These are phyloP conservation scores for Stereocaulon alpinum DNA, from an alignment of 495 filamentous ascomycete genomes.

Conservation along the genomic window DNA sequence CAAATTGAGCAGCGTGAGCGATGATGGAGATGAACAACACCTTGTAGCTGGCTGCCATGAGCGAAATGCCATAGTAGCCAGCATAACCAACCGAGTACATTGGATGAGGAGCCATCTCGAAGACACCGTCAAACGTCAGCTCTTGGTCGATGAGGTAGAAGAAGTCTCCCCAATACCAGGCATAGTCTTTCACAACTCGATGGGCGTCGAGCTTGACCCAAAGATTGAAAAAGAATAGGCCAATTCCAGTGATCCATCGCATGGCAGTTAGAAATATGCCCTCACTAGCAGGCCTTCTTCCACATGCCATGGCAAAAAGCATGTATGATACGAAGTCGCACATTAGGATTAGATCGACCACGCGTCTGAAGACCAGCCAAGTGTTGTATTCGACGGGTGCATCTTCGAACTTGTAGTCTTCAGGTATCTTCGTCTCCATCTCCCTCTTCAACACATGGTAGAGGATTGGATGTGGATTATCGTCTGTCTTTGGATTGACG, in stretches of 20 bases:
- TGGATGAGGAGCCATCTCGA: conserved; percentile 97
- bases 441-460: conserved; percentile 78
- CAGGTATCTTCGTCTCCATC: conserved; percentile 85
- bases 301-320: conserved; percentile 87
- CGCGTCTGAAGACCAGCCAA: conserved; percentile 88
- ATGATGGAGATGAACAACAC: conserved; percentile 92
- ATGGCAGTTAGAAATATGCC: conserved; percentile 51
- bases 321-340: conserved; percentile 96
- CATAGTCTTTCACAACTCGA: conserved; percentile 97
- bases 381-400: conserved; percentile 98
- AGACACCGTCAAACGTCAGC: conserved; percentile 95
- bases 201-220: conserved; percentile 99
- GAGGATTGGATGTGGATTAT: conserved; percentile 69
- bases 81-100: conserved; percentile 99
- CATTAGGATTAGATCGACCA: conserved; percentile 95
- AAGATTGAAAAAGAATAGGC: conserved; percentile 85
- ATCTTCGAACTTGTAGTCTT: conserved; percentile 87
- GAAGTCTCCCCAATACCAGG: conserved; percentile 99
- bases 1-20: conserved; percentile 90
- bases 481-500: conserved; percentile 65
- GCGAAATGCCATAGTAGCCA: conserved; percentile 96
- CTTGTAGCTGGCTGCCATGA: conserved; percentile 95
- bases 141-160: conserved; percentile 98
- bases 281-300: conserved; percentile 61
- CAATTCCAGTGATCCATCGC: conserved; percentile 73